These are phyloP conservation scores for Tillandsia leiboldiana DNA, from an alignment of 176 grass and related monocot genomes.

Conservation along the genomic window DNA sequence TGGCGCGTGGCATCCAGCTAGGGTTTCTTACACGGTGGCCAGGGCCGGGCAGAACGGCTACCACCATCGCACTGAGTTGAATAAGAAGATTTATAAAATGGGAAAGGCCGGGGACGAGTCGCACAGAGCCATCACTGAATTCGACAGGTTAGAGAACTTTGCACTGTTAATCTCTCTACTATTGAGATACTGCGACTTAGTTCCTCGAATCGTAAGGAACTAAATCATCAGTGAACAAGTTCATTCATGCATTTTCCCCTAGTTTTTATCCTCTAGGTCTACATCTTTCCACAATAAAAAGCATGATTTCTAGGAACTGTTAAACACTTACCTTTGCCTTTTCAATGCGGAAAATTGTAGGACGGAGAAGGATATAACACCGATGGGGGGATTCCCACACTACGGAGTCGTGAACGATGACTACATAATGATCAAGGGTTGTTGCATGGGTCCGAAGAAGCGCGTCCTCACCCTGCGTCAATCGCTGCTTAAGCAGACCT, in stretches of 20 bases:
- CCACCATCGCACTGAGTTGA: conserved; percentile 91
- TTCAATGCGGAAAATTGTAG: conserved; percentile 19
- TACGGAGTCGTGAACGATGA: conserved; percentile 83
- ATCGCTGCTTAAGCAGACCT: conserved; percentile 81
- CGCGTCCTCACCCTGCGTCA: conserved; percentile 83
- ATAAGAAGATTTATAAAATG: conserved; percentile 89
- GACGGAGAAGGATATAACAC: conserved; percentile 96
- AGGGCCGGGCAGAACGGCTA: conserved; percentile 92
- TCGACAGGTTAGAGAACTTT: conserved; percentile 37
- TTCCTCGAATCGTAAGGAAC: not conserved
- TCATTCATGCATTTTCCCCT: not conserved
- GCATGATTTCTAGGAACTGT: not conserved
- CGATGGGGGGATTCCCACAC: conserved; percentile 96
- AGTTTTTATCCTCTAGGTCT: no score
- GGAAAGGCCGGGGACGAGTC: conserved; percentile 70
- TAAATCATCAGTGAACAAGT: not conserved
- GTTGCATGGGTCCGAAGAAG: conserved; percentile 89
- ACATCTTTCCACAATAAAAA: no score
- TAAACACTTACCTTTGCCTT: not conserved
- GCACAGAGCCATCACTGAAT: conserved; percentile 61
- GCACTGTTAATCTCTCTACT: not conserved
- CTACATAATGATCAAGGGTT: conserved; percentile 93
- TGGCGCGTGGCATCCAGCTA: conserved; percentile 90
- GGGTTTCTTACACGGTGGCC: conserved; percentile 92
- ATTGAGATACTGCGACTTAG: not conserved